These are phyloP conservation scores for Penicillium silybi DNA, from an alignment of 495 filamentous ascomycete species.

Conservation along the genomic window DNA sequence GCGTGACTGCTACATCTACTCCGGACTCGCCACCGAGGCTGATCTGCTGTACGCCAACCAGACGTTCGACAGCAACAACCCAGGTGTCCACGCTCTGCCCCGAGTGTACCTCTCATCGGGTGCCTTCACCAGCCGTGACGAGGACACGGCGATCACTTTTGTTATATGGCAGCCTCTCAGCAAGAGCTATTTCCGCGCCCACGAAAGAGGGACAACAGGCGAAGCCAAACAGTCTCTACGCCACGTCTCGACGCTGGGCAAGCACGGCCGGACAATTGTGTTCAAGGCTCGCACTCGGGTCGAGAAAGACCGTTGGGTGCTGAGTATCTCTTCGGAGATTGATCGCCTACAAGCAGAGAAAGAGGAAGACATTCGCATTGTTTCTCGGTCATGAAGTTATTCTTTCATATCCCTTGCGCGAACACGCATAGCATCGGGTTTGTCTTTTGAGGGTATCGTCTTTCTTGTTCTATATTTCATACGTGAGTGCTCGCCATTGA, in stretches of 20 bases:
- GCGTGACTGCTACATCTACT: slow-evolving; percentile 69
- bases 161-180: slow-evolving; percentile 66
- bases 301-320: slow-evolving; percentile 73
- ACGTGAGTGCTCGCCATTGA: background rate
- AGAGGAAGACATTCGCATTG: slow-evolving; percentile 58
- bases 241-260: slow-evolving; percentile 55
- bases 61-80: slow-evolving; percentile 65
- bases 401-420: background rate
- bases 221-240: slow-evolving; percentile 40
- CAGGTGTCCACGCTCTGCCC: slow-evolving; percentile 61
- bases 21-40: slow-evolving; percentile 60
- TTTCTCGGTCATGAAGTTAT: slow-evolving; percentile 25
- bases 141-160: slow-evolving; percentile 69
- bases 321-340: slow-evolving; percentile 70
- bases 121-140: slow-evolving; percentile 63
- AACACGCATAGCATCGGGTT: background rate
- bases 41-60: slow-evolving; percentile 67
- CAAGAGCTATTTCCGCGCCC: slow-evolving; percentile 56
- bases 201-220: slow-evolving; percentile 42
- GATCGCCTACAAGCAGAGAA: slow-evolving; percentile 57
- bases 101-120: slow-evolving; percentile 60
- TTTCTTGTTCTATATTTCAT: background rate
- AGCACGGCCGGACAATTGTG: slow-evolving; percentile 62
- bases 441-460: background rate
- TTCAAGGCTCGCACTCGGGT: slow-evolving; percentile 68